Evolutionary conservation across 2,329 filamentous ascomycete species (phyloP), one percentile per base, ranked within the genome.

Genomic region (Colletotrichum agaves): DNA sequence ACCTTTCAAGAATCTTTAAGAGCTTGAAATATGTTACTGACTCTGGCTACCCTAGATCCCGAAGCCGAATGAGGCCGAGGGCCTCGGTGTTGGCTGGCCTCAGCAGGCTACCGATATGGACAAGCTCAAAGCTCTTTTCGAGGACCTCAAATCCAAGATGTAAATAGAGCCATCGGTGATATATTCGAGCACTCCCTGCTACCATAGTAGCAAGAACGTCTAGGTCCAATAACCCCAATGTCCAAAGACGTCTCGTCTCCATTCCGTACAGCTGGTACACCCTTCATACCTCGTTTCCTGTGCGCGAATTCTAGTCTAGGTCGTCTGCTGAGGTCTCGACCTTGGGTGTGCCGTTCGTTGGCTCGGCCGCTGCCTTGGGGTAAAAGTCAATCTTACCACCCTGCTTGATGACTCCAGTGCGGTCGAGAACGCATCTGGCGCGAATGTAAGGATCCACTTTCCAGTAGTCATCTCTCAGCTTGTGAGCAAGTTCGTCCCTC

Each of bases 71-170:
- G 83, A 90, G 74, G 76, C 84, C 39, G 92, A 98, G 78, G 96
- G 96, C 6, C 83, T 99, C 58, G 89, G 87, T 4, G 85, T 98
- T 72, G 78, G 81, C 37, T 99, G 96, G 96, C 93, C 94, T 19
- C 83, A 90, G 71, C 87, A 93, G 80, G 79, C 84, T 69, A 86
- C 87, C 2, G 90, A 97, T 73, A 97, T 96, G 91, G 92, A 93
- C 1, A 87, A 90, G 77, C 82, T 99, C 74, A 93, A 94, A 85
- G 88, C 87, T 70, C 82, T 97, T 69, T 85, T 87, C 69, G 93
- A 95, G 78, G 92, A 97, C 62, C 85, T 99, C 76, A 97, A 97
- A 87, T 81, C 91, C 15, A 97, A 94, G 86, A 95, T 98, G 86
- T 97, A 84, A 50, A 31, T 17, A 35, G 19, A 27, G 19, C 12